phyloP scores from a whole-genome alignment of 257 asterid genomes.

The Capsicum pubescens region DNA sequence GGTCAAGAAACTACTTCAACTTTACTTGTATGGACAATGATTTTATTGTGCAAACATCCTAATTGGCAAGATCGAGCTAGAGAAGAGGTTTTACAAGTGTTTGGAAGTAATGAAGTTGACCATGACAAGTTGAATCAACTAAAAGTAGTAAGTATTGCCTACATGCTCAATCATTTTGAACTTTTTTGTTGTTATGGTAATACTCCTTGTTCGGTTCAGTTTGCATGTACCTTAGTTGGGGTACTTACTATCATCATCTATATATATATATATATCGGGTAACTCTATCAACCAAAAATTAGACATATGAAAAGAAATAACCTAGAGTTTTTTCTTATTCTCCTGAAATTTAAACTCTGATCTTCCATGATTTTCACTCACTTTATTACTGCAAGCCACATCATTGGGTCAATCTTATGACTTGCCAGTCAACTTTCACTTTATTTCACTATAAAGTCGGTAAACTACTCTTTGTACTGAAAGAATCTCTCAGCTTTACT shows the following conservation, averaged over 20 bases:
- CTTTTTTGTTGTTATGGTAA: too few relatives aligned
- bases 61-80: constrained; percentile 42
- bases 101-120: constrained; percentile 31
- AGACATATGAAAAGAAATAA: background rate
- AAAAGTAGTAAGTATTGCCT: constrained; percentile 33
- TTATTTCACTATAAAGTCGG: background rate
- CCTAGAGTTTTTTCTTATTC: background rate
- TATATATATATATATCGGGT: too few relatives aligned
- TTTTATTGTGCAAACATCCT: constrained; percentile 33
- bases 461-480: background rate
- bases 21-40: constrained; percentile 38
- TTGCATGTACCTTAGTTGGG: background rate
- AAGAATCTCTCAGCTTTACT: background rate
- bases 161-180: too few relatives aligned
- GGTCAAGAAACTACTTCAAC: constrained; percentile 39
- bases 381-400: background rate
- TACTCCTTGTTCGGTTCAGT: background rate
- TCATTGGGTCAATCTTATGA: background rate
- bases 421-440: background rate
- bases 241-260: background rate
- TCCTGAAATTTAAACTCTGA: background rate
- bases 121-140: constrained; percentile 34
- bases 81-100: constrained; percentile 37
- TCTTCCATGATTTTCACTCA: background rate
- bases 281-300: too few relatives aligned